Percentiles rank a stretch among this genome's conserved stretches.
These are phyloP conservation scores for Magnolia sinica DNA, from an alignment of 164 flowering plant genomes.

Conservation along the genomic window DNA sequence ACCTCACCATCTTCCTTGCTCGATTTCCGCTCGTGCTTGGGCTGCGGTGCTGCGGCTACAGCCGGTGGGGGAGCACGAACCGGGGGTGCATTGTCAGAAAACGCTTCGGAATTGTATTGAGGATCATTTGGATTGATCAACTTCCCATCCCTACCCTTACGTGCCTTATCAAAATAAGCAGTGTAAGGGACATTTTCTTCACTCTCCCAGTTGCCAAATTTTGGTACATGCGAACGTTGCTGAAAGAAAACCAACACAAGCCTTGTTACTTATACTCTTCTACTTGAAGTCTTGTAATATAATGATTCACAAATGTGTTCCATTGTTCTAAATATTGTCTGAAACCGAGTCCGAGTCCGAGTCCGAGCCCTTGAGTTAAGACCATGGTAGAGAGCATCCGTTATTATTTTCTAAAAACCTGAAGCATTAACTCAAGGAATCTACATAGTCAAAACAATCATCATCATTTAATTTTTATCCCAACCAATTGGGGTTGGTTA, in stretches of 20 bases:
- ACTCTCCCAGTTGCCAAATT: slow-evolving; percentile 84
- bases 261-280: not conserved
- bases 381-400: no score
- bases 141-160: slow-evolving; percentile 49
- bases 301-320: no score
- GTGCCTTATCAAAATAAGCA: slow-evolving; percentile 76
- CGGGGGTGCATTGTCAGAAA: slow-evolving; percentile 23
- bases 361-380: no score
- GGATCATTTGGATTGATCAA: slow-evolving; percentile 79
- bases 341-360: no score
- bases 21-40: slow-evolving; percentile 24
- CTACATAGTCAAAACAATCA: no score
- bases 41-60: slow-evolving; percentile 15
- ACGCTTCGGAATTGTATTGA: slow-evolving; percentile 50
- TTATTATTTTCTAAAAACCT: no score
- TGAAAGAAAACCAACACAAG: slow-evolving; percentile 23
- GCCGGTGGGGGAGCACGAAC: slow-evolving; percentile 23
- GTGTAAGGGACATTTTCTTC: slow-evolving; percentile 79
- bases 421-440: no score
- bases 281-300: not conserved
- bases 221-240: slow-evolving; percentile 69
- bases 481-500: no score
- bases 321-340: no score
- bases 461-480: no score
- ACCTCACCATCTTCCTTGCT: slow-evolving; percentile 48